Percentiles rank a stretch among this genome's conserved stretches.
Conservation (phyloP, 2,329 filamentous ascomycete species). For the Acrocalymma vagum region DNA sequence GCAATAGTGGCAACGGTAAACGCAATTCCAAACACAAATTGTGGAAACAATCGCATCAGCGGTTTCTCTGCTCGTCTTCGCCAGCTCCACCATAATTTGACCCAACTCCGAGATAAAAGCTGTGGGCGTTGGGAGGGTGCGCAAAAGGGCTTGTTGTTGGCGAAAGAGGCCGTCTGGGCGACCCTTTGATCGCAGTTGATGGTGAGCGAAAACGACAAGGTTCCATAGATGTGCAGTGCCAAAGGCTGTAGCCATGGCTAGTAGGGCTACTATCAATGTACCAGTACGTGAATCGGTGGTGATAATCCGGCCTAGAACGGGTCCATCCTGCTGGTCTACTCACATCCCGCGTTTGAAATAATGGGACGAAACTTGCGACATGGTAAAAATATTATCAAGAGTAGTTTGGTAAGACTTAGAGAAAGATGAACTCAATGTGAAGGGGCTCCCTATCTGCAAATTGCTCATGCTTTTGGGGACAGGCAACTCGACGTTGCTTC, state of each 20-base stretch:
- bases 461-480: too few species aligned
- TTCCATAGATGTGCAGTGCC: slow-evolving; percentile 13
- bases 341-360: slow-evolving; percentile 6
- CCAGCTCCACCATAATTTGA: slow-evolving; percentile 15
- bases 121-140: slow-evolving; percentile 10
- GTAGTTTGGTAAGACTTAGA: too few species aligned
- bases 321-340: slow-evolving; percentile 11
- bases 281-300: slow-evolving; percentile 28
- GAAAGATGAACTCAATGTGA: too few species aligned
- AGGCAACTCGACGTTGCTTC: too few species aligned
- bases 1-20: slow-evolving; percentile 12
- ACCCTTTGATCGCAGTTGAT: slow-evolving; percentile 8
- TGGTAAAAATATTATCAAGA: too few species aligned
- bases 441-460: too few species aligned
- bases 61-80: slow-evolving; percentile 3
- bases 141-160: slow-evolving; percentile 17
- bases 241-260: slow-evolving; percentile 18
- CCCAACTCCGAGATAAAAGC: slow-evolving; percentile 8
- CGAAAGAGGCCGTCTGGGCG: slow-evolving; percentile 11
- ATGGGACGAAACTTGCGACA: slow-evolving; percentile 5
- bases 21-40: background rate
- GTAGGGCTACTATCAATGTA: slow-evolving; percentile 24
- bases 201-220: slow-evolving; percentile 11
- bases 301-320: slow-evolving; percentile 24
- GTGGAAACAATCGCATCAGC: too few species aligned